A percentile compares a stretch with the other conserved stretches of the same genome.
Evolutionary conservation across 805 yeast species (phyloP).

Genomic region (Saturnispora quitensis): DNA sequence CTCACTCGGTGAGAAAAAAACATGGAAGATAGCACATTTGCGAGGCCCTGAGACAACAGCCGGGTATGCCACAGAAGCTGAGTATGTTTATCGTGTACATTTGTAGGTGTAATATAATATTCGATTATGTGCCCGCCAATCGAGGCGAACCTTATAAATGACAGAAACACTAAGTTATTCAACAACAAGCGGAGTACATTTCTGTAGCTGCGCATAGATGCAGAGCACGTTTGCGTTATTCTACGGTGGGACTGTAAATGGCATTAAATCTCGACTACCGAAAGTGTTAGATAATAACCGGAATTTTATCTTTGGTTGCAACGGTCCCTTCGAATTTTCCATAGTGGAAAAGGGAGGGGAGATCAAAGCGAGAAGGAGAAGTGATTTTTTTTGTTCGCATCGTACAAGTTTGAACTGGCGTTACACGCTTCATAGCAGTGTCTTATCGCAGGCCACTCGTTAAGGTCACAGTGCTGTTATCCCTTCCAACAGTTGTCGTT

Average conservation of each 20-base stretch:
- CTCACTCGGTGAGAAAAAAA: too few species aligned
- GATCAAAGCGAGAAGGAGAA: not conserved
- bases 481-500: too few species aligned
- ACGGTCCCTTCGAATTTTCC: not conserved
- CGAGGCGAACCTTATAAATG: not conserved
- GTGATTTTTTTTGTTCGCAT: not conserved
- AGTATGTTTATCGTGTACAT: not conserved
- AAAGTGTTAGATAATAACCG: not conserved
- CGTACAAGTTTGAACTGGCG: not conserved
- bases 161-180: not conserved
- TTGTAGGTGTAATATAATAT: not conserved
- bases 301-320: not conserved
- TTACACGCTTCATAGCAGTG: too few species aligned
- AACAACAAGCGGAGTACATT: not conserved
- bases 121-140: not conserved
- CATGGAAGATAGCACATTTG: too few species aligned
- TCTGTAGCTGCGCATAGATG: not conserved
- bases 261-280: not conserved
- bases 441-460: too few species aligned
- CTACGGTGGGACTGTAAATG: not conserved
- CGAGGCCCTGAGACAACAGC: not conserved
- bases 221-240: not conserved
- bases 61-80: not conserved
- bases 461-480: too few species aligned
- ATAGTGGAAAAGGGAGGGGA: not conserved